These are phyloP conservation scores for Skeletonema tropicum DNA, from an alignment of 108 stramenopile genomes.

Conservation along the genomic window DNA sequence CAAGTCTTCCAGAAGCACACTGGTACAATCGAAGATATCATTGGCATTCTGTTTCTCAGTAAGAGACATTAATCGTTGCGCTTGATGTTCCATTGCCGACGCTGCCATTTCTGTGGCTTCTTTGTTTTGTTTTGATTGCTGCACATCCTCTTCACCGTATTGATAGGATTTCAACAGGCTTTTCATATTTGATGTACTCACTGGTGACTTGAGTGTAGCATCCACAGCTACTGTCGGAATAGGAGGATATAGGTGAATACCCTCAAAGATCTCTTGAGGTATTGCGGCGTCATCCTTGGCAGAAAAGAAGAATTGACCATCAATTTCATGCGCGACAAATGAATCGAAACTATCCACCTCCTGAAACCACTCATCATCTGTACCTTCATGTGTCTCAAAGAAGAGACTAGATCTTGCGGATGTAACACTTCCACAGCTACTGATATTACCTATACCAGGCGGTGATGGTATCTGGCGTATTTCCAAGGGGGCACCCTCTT, in stretches of 20 bases:
- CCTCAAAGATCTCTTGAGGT: constrained; percentile 26
- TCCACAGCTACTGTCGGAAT: constrained; percentile 25
- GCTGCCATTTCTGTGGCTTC: constrained; percentile 21
- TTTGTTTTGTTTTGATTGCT: neutral
- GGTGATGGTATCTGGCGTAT: neutral
- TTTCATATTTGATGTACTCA: constrained; percentile 29
- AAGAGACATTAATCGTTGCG: constrained; percentile 10
- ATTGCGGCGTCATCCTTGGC: constrained; percentile 25
- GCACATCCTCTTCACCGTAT: constrained; percentile 7
- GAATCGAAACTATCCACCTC: constrained; percentile 18
- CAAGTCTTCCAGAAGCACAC: constrained; percentile 37
- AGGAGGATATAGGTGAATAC: constrained; percentile 32
- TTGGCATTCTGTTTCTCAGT: neutral
- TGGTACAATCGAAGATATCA: constrained; percentile 20
- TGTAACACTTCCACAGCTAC: constrained; percentile 11
- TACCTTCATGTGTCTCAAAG: constrained; percentile 27
- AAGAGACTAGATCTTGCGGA: constrained; percentile 32
- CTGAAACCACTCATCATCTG: neutral
- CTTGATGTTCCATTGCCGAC: constrained; percentile 32
- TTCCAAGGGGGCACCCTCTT: neutral
- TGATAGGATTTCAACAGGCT: constrained; percentile 30
- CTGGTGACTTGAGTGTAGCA: constrained; percentile 10
- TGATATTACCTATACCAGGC: neutral
- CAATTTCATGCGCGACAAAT: constrained; percentile 13
- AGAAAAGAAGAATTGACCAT: constrained; percentile 37